These are phyloP conservation scores for Coix lacrymajobi DNA, from an alignment of 176 grass and related monocot species.

Conservation along the genomic window DNA sequence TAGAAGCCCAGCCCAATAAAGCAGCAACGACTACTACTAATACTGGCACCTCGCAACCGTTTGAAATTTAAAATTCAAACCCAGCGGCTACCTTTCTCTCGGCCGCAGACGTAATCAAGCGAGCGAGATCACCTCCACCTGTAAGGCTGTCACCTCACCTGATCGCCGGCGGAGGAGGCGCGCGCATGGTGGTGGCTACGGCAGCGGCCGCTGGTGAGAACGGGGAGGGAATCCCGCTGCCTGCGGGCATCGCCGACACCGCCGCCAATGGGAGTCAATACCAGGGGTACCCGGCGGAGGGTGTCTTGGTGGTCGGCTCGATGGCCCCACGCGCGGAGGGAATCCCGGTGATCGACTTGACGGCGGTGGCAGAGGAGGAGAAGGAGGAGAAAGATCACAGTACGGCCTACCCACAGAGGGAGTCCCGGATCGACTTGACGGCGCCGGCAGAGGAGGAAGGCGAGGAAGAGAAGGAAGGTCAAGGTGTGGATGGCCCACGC, in stretches of 20 bases:
- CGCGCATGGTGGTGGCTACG: not conserved
- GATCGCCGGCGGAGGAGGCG: not conserved
- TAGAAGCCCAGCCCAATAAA: not conserved
- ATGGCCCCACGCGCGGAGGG: not conserved
- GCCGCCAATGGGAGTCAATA: not conserved
- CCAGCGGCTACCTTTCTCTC: no score
- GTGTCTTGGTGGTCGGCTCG: not conserved
- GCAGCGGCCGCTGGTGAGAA: no score
- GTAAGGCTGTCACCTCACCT: not conserved
- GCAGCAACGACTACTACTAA: not conserved
- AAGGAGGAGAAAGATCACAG: not conserved
- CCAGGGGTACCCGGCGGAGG: not conserved
- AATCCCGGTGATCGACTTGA: not conserved
- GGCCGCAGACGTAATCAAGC: not conserved
- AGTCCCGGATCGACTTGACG: not conserved
- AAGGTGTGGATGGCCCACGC: not conserved
- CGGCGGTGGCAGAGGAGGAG: not conserved
- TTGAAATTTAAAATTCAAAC: not conserved
- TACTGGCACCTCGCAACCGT: not conserved
- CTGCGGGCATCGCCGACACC: not conserved
- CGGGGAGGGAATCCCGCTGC: not conserved
- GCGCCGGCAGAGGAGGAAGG: not conserved
- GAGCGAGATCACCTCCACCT: not conserved
- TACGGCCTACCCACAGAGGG: not conserved
- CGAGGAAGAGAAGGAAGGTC: not conserved